Conservation (phyloP, 23 red algal species). For the Pyropia yezoensis region DNA sequence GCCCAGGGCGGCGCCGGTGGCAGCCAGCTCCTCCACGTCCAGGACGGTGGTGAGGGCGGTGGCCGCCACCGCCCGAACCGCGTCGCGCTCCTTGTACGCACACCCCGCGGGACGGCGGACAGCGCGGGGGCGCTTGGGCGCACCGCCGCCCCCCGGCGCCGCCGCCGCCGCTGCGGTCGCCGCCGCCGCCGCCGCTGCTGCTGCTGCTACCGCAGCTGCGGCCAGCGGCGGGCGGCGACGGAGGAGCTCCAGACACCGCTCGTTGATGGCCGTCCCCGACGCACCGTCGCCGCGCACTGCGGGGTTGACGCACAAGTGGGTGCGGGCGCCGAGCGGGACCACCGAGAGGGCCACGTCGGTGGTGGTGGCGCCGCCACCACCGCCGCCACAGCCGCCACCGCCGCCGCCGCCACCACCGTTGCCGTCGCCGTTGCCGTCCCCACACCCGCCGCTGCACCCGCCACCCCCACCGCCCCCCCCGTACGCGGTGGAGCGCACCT, state of each 20-base stretch:
- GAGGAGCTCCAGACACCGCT: constrained; percentile 71
- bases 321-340: constrained; percentile 67
- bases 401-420: neutral
- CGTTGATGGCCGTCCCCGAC: constrained; percentile 72
- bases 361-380: neutral
- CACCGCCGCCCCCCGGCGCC: too few species aligned
- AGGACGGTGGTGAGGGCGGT: constrained; percentile 13
- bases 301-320: constrained; percentile 79
- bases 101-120: neutral
- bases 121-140: neutral
- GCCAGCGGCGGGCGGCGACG: neutral
- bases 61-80: constrained; percentile 27
- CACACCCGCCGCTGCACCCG: neutral
- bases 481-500: constrained; percentile 58
- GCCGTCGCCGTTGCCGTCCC: neutral
- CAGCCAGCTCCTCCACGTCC: constrained; percentile 68
- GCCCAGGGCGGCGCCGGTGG: constrained; percentile 21
- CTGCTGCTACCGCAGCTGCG: too few species aligned
- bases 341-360: constrained; percentile 25
- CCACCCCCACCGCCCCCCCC: neutral
- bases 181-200: too few species aligned
- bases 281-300: constrained; percentile 39
- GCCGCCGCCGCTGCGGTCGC: constrained; percentile 20
- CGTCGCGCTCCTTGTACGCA: constrained; percentile 15
- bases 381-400: neutral